A percentile compares a stretch with the other conserved stretches of the same genome.
These are phyloP conservation scores for Prillingera fragicola DNA, from an alignment of 1,284 basidiomycete species.

Conservation along the genomic window DNA sequence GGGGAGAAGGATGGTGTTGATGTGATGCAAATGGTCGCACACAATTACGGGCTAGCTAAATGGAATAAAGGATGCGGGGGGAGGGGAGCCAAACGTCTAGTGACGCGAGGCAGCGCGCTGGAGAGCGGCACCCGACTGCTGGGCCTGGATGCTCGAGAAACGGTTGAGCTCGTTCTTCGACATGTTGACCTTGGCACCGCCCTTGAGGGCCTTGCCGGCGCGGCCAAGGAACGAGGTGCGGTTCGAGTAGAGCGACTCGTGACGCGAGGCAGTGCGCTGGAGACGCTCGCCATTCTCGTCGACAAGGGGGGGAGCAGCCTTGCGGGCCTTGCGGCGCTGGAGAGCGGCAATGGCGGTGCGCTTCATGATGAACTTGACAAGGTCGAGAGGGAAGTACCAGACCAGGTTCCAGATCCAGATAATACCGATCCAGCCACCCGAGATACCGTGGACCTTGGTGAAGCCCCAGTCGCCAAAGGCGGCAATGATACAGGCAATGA, in stretches of 20 bases:
- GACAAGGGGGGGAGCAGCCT: slow-evolving; percentile 50
- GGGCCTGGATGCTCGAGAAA: slow-evolving; percentile 49
- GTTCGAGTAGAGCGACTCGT: slow-evolving; percentile 79
- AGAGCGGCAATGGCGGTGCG: slow-evolving; percentile 79
- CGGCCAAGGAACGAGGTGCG: slow-evolving; percentile 45
- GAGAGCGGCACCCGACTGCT: slow-evolving; percentile 48
- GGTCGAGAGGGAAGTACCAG: slow-evolving; percentile 91
- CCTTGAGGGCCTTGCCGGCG: slow-evolving; percentile 41
- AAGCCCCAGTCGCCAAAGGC: slow-evolving; percentile 89
- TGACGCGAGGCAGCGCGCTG: slow-evolving; percentile 33
- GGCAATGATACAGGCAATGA: slow-evolving; percentile 91
- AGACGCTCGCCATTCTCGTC: slow-evolving; percentile 65
- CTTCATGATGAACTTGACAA: slow-evolving; percentile 95
- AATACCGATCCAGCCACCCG: slow-evolving; percentile 93
- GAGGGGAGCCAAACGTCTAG: slow-evolving; percentile 10
- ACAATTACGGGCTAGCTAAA: slow-evolving; percentile 23
- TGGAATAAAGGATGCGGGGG: slow-evolving; percentile 4
- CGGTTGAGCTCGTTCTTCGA: slow-evolving; percentile 50
- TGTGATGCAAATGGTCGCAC: slow-evolving; percentile 22
- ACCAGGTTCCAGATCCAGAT: slow-evolving; percentile 94
- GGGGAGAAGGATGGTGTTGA: slow-evolving; percentile 2
- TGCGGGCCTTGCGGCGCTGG: slow-evolving; percentile 61
- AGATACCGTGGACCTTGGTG: slow-evolving; percentile 68
- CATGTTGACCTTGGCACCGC: slow-evolving; percentile 47
- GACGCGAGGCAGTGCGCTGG: slow-evolving; percentile 78